phyloP scores from a whole-genome alignment of 768 basidiomycete species.

The Hygrocybe coccinea region DNA sequence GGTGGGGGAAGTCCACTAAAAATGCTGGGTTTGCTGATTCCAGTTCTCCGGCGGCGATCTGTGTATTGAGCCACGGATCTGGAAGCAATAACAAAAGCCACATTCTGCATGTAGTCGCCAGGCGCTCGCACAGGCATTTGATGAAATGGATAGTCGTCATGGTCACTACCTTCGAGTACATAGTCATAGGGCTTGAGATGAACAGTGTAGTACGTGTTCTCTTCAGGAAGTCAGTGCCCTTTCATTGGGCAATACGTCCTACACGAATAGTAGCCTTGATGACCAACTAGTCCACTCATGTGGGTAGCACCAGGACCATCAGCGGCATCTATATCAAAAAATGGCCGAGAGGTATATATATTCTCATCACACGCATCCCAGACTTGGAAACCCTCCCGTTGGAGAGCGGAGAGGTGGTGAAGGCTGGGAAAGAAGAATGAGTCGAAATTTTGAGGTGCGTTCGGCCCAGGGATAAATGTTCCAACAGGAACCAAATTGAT shows the following conservation, averaged over 20 bases:
- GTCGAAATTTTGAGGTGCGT: slow-evolving; percentile 33
- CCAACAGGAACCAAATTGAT: slow-evolving; percentile 30
- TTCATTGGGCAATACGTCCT: slow-evolving; percentile 25
- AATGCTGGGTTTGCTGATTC: slow-evolving; percentile 33
- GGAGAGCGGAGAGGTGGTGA: slow-evolving; percentile 29
- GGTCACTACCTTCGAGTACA: slow-evolving; percentile 17
- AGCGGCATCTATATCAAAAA: slow-evolving; percentile 24
- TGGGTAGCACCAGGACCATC: slow-evolving; percentile 32
- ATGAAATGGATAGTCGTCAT: slow-evolving; percentile 18
- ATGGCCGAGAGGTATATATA: slow-evolving; percentile 14
- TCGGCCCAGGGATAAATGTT: slow-evolving; percentile 32
- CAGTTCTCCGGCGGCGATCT: slow-evolving; percentile 26
- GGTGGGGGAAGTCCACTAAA: slow-evolving; percentile 35
- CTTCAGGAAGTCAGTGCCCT: slow-evolving; percentile 26
- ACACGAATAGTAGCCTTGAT: slow-evolving; percentile 35
- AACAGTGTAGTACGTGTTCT: slow-evolving; percentile 32
- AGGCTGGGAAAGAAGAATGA: slow-evolving; percentile 33
- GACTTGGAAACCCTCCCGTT: slow-evolving; percentile 19
- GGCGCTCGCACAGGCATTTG: slow-evolving; percentile 5
- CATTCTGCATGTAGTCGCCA: slow-evolving; percentile 9
- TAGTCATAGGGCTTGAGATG: slow-evolving; percentile 24
- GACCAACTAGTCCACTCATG: slow-evolving; percentile 34
- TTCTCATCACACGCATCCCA: slow-evolving; percentile 15
- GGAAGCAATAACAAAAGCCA: slow-evolving; percentile 16
- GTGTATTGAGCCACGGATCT: slow-evolving; percentile 22